Base-by-base conservation (phyloP, 495 filamentous ascomycete genomes). In the Penicillium pulvis region DNA sequence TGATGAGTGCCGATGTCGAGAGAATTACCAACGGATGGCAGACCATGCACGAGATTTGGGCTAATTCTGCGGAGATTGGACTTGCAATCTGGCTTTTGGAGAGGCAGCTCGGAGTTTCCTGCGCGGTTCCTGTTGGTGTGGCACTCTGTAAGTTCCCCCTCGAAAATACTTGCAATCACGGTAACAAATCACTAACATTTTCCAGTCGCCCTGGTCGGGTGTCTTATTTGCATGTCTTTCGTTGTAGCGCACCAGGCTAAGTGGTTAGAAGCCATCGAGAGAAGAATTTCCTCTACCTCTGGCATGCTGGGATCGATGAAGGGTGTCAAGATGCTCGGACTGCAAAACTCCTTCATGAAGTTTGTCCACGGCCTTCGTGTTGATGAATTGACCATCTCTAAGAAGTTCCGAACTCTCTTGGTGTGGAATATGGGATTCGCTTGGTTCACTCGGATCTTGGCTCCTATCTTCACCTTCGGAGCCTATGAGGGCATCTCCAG, bases 1-100 rank as follows among this genome's bases (percentile, higher is more conserved):
- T 81, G 4, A 87, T 87, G 79, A 88, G 81, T 72, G 84, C 84
- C 6, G 85, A 87, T 58, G 71, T 86, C 12, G 83, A 86, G 61
- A 65, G 81, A 20, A 79, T 86, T 33, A 73, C 73, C 6, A 66
- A 71, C 24, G 81, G 77, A 1, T 76, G 78, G 66, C 68, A 74
- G 19, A 69, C 67, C 24, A 70, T 85, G 47, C 82, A 87, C 55
- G 83, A 87, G 54, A 71, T 83, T 28, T 87, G 84, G 84, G 85
- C 81, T 0, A 81, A 84, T 57, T 51, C 76, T 0, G 51, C 84
- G 2, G 83, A 90, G 64, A 83, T 90, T 6, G 70, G 68, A 4
- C 54, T 90, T 30, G 88, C 86, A 0, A 81, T 85, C 8, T 77
- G 71, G 16, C 75, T 90, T 24, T 67, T 91, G 6, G 71, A 84